Base-by-base conservation (phyloP, 2,329 filamentous ascomycete genomes). In the Penicillium decumbens region DNA sequence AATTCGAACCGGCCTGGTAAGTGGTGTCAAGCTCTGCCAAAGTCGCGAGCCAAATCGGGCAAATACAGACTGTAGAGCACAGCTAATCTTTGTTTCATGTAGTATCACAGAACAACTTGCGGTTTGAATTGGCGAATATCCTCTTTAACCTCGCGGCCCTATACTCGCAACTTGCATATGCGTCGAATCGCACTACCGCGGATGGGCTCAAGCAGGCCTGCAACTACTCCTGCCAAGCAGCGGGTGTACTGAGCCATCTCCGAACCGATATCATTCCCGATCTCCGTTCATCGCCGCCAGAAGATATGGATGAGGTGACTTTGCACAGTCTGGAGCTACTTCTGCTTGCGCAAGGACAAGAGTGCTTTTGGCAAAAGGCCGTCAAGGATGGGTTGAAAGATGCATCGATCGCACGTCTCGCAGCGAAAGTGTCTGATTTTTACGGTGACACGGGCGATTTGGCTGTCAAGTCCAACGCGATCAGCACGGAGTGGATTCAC, bases 301-400 rank as follows among this genome's bases (percentile, higher is more conserved):
- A 97, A 66, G 93, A 98, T 66, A 95, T 98, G 90, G 93, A 98
- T 62, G 80, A 83, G 43, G 81, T 88, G 63, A 96, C 91, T 0
- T 77, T 98, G 41, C 87, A 92, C 61, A 89, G 88, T 45, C 73
- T 97, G 40, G 82, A 88, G 59, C 82, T 92, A 67, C 78, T 98
- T 27, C 83, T 95, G 67, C 79, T 98, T 8, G 92, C 91, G 1
- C 90, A 98, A 67, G 91, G 87, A 25, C 93, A 98, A 66, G 93
- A 98, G 72, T 97, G 91, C 67, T 97, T 93, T 71, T 98, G 93
- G 93, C 87, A 93, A 60, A 97, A 95, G 68, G 92, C 93, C 0
- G 91, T 95, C 50, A 91, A 95, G 75, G 92, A 96, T 66, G 84
- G 85, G 23, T 83, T 95, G 72, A 96, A 95, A 68, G 93, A 98